Percentiles rank a stretch among this genome's conserved stretches.
phyloP scores from a whole-genome alignment of 345 rosid genomes.

The Ceriops zippeliana region DNA sequence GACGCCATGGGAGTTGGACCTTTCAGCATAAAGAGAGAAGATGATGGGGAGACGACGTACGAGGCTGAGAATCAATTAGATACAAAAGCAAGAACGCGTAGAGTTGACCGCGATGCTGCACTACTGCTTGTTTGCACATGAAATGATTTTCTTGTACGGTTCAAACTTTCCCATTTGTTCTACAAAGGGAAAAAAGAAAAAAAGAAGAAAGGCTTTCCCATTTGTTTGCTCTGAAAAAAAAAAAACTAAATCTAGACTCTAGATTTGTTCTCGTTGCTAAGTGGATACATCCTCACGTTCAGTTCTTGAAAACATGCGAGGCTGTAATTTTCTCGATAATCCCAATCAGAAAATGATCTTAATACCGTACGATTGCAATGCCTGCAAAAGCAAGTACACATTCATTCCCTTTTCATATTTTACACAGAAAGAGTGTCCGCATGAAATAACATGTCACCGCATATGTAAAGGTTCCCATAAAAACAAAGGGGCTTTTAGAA shows the following conservation, averaged over 20 bases:
- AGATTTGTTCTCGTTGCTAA: too few relatives aligned
- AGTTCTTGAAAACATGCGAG: too few relatives aligned
- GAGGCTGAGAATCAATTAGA: not conserved
- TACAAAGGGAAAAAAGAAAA: too few relatives aligned
- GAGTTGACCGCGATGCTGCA: constrained; percentile 8
- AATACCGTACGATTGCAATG: not conserved
- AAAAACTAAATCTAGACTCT: too few relatives aligned
- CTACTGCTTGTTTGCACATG: not conserved
- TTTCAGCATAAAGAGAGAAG: not conserved
- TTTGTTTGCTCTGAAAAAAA: too few relatives aligned
- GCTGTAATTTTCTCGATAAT: too few relatives aligned
- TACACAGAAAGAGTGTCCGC: not conserved
- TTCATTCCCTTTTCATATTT: not conserved
- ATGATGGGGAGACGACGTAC: not conserved
- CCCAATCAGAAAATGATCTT: too few relatives aligned
- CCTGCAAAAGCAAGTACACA: not conserved
- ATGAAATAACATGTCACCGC: not conserved
- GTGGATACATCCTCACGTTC: too few relatives aligned
- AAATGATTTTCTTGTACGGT: not conserved
- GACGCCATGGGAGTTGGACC: not conserved
- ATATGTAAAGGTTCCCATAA: not conserved
- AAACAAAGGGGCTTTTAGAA: not conserved
- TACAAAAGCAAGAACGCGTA: not conserved
- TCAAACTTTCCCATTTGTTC: not conserved
- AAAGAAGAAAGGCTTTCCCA: too few relatives aligned